phyloP scores from a whole-genome alignment of 2,329 filamentous ascomycete species.

The Paecilomyces niveus region DNA sequence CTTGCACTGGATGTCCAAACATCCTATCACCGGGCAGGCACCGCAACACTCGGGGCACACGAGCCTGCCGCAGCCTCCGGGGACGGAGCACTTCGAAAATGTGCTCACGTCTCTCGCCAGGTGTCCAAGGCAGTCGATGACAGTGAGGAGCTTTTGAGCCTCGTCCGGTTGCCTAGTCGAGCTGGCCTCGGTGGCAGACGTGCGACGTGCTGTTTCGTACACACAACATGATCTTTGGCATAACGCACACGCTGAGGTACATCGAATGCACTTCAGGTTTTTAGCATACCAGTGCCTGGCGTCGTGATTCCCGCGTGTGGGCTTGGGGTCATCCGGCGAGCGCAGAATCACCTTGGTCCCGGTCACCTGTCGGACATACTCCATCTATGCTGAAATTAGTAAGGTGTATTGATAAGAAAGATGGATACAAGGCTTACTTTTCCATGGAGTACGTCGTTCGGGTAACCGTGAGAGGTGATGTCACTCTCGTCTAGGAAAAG shows the following conservation, averaged over 20 bases:
- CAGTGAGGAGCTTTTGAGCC: constrained; percentile 12
- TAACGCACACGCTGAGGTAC: constrained; percentile 18
- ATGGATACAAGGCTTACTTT: neutral
- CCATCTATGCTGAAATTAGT: constrained; percentile 1
- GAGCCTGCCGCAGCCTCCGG: constrained; percentile 21
- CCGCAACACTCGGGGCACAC: constrained; percentile 30
- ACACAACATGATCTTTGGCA: constrained; percentile 26
- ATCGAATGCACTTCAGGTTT: constrained; percentile 25
- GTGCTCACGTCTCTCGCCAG: constrained; percentile 22
- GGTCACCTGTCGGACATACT: constrained; percentile 9
- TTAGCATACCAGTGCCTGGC: constrained; percentile 20
- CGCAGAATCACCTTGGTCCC: constrained; percentile 5
- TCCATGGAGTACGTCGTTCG: neutral
- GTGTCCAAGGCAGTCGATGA: constrained; percentile 16
- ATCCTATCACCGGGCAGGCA: constrained; percentile 23
- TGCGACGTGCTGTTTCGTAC: constrained; percentile 11
- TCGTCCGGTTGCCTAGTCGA: constrained; percentile 8
- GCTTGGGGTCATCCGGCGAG: neutral
- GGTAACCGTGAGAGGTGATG: neutral
- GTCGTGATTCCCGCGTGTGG: constrained; percentile 6
- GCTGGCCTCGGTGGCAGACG: constrained; percentile 7
- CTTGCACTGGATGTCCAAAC: constrained; percentile 27
- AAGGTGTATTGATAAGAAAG: neutral
- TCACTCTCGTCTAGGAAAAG: neutral
- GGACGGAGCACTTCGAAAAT: constrained; percentile 24